Base-by-base conservation (phyloP, 257 asterid genomes). In the Solanum megistacrolobum region DNA sequence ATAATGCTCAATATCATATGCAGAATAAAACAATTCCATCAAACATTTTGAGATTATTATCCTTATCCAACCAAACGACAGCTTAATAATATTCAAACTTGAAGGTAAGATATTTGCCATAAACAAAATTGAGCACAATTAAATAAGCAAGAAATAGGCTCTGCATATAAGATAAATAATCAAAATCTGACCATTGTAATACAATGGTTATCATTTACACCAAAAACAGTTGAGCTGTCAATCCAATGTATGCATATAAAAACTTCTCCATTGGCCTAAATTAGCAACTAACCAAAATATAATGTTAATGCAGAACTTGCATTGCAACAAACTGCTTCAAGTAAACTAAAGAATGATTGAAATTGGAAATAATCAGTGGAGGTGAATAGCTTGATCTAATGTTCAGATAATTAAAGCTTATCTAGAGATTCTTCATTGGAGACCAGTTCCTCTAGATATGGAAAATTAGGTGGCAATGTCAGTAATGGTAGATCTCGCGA, bases 401-500 rank as follows among this genome's bases (percentile, higher is more conserved):
- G 62, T 55, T 25, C 13, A 41, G 31, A 41, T n/a, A 25, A 9
- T 79, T 79, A 79, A 0, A 46, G 14, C 7, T 81, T 14, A 29
- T 81, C 85, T 46, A 43, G 1, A 81, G 85, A 29, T 9, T 43
- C 85, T 2, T 46, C 85, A 81, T 81, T 81, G 29, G 69, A 25
- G 68, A 31, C 29, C 39, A 81, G 29, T 81, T 46, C 66, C 5
- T 46, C 68, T 9, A 46, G 29, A 48, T 4, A 46, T 27, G 85
- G 85, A 46, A 81, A 46, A 29, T 48, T 81, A 46, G 41, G 41
- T 0, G 98, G 99, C 18, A 95, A 81, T 1, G 32, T 9, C 6
- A 94, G 62, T 11, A 94, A 25, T 1, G 98, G 95, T 4, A 31
- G 89, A 3, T 69, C 88, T 2, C 88, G 93, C 0, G 93, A 88